Percentiles rank a stretch among this genome's conserved stretches.
Evolutionary conservation across 495 filamentous ascomycete genomes (phyloP).

Genomic region (Penicillium bovifimosum): DNA sequence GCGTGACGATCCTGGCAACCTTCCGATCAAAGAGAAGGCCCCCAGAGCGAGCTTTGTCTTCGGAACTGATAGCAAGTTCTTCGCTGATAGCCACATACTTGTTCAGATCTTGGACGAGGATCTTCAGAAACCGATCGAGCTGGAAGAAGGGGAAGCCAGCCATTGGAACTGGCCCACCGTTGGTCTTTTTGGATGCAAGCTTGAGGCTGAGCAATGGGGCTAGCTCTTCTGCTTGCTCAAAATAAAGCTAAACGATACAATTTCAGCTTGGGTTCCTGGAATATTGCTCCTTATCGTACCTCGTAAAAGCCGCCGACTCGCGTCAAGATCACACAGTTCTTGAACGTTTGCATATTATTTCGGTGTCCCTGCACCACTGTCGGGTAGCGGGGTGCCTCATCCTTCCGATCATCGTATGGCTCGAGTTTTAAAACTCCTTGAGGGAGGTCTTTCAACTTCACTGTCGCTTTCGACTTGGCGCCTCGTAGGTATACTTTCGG

Average conservation of each 20-base stretch:
- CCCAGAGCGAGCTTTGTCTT: slow-evolving; percentile 61
- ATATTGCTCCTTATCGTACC: slow-evolving; percentile 27
- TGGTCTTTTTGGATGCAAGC: slow-evolving; percentile 72
- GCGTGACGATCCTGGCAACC: slow-evolving; percentile 83
- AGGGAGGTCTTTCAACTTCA: slow-evolving; percentile 60
- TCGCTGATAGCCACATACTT: slow-evolving; percentile 91
- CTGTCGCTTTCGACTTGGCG: slow-evolving; percentile 49
- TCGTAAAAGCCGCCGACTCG: slow-evolving; percentile 95
- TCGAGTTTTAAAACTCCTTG: slow-evolving; percentile 51
- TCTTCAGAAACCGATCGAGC: slow-evolving; percentile 84
- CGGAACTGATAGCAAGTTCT: slow-evolving; percentile 69
- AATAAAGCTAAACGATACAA: slow-evolving; percentile 58
- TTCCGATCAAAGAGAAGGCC: slow-evolving; percentile 76
- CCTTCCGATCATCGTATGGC: slow-evolving; percentile 37
- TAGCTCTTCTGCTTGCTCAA: slow-evolving; percentile 85
- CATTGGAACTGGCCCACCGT: slow-evolving; percentile 72
- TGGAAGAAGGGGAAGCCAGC: slow-evolving; percentile 93
- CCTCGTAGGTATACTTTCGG: slow-evolving; percentile 17
- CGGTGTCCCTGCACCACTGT: slow-evolving; percentile 84
- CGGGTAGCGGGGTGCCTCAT: slow-evolving; percentile 65
- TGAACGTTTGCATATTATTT: slow-evolving; percentile 84
- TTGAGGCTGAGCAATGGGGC: slow-evolving; percentile 86
- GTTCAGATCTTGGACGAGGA: slow-evolving; percentile 83
- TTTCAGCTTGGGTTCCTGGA: background rate
- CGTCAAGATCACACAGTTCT: slow-evolving; percentile 83